Evolutionary conservation across 1,284 basidiomycete genomes (phyloP).

Genomic region (Baeospora myosura): DNA sequence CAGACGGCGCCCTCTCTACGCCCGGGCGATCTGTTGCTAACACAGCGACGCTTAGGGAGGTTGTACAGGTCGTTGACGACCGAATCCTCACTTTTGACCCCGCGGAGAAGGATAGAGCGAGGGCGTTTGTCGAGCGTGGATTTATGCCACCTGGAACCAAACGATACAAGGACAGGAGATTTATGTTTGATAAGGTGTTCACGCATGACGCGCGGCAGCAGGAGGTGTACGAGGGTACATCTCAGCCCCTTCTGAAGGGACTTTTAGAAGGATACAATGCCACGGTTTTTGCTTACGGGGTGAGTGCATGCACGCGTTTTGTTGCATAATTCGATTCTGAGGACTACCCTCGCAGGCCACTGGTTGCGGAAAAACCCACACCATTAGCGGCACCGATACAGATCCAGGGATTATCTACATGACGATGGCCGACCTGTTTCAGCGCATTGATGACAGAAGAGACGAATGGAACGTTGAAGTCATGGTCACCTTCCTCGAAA

Average conservation of each 20-base stretch:
- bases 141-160: conserved; percentile 80
- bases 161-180: conserved; percentile 88
- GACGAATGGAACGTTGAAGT: conserved; percentile 82
- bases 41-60: conserved; percentile 57
- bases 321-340: conserved; percentile 9
- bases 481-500: conserved; percentile 89
- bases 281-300: conserved; percentile 95
- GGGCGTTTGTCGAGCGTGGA: conserved; percentile 71
- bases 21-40: conserved; percentile 45
- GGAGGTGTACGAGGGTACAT: conserved; percentile 81
- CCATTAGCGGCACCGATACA: conserved; percentile 82
- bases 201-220: conserved; percentile 71
- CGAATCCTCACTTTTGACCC: conserved; percentile 93
- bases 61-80: conserved; percentile 77
- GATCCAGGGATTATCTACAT: conserved; percentile 92
- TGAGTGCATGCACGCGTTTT: conserved; percentile 36
- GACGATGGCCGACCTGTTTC: conserved; percentile 95
- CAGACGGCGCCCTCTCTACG: conserved; percentile 75
- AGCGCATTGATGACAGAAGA: conserved; percentile 76
- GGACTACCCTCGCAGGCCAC: conserved; percentile 64
- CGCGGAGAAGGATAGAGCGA: conserved; percentile 73
- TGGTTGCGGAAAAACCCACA: conserved; percentile 96
- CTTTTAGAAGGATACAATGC: conserved; percentile 93
- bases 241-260: conserved; percentile 75
- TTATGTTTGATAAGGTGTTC: conserved; percentile 93